These are phyloP conservation scores for Epichloe sylvatica DNA, from an alignment of 2,329 filamentous ascomycete genomes.

Conservation along the genomic window DNA sequence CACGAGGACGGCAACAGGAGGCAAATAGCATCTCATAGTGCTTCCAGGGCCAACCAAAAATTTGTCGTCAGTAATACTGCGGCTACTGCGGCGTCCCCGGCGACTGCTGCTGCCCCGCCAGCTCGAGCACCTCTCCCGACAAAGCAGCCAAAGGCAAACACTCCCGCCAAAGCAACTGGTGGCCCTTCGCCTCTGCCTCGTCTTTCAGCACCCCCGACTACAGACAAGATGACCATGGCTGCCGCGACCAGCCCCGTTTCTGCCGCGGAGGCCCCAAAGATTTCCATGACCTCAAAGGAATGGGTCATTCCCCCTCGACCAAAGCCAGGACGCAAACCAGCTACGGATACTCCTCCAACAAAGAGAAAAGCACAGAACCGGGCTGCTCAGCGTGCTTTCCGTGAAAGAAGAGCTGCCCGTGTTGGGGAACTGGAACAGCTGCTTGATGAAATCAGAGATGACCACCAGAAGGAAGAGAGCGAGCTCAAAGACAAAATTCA, in stretches of 20 bases:
- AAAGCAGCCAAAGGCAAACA: conserved; percentile 7
- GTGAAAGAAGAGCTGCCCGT: conserved; percentile 72
- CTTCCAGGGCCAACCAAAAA: neutral
- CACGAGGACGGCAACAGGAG: neutral
- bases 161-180: conserved; percentile 15
- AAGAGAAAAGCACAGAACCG: conserved; percentile 93
- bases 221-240: conserved; percentile 34
- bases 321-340: conserved; percentile 86
- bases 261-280: conserved; percentile 29
- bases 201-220: conserved; percentile 19
- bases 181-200: conserved; percentile 13
- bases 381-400: conserved; percentile 78
- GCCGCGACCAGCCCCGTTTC: conserved; percentile 30
- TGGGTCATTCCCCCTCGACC: conserved; percentile 75
- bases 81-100: neutral
- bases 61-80: conserved; percentile 9
- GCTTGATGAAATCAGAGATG: conserved; percentile 45
- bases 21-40: conserved; percentile 1
- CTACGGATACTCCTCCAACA: conserved; percentile 80
- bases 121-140: conserved; percentile 13
- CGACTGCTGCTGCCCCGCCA: conserved; percentile 10
- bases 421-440: conserved; percentile 63
- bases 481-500: conserved; percentile 44
- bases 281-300: conserved; percentile 63
- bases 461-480: conserved; percentile 41